Evolutionary conservation across 2,329 filamentous ascomycete genomes (phyloP).

Genomic region (Colletotrichum horii): DNA sequence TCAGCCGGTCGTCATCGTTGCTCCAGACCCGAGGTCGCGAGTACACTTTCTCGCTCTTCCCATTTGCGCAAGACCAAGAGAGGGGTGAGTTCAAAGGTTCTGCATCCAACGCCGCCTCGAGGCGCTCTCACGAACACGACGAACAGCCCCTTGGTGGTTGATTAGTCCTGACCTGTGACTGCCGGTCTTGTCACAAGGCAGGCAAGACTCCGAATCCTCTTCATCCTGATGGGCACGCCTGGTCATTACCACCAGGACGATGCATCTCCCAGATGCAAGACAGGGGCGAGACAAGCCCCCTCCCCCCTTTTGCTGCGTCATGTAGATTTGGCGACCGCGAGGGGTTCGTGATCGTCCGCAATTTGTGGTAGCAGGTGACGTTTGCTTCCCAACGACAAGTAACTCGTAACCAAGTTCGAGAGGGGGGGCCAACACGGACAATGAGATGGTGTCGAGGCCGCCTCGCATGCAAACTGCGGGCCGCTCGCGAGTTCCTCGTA

Average conservation of each 20-base stretch:
- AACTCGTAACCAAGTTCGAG: neutral
- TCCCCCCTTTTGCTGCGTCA: neutral
- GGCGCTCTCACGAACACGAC: neutral
- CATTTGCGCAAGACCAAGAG: neutral
- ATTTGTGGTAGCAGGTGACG: neutral
- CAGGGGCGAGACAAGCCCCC: neutral
- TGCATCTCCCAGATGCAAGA: neutral
- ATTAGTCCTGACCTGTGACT: neutral
- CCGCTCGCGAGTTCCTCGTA: neutral
- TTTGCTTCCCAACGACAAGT: neutral
- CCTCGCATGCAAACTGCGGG: conserved; percentile 6
- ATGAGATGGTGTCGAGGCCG: neutral
- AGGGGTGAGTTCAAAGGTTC: neutral
- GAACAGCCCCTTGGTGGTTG: neutral
- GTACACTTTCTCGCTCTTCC: neutral
- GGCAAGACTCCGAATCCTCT: neutral
- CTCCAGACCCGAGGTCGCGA: neutral
- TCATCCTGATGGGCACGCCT: neutral
- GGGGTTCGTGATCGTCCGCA: neutral
- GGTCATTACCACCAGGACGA: neutral
- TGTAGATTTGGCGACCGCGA: neutral
- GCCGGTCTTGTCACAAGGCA: neutral
- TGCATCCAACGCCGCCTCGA: neutral
- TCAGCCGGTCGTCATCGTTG: neutral
- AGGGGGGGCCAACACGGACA: neutral